Percentiles rank a stretch among this genome's conserved stretches.
Conservation (phyloP, 495 filamentous ascomycete species). For the Peziza echinospora region DNA sequence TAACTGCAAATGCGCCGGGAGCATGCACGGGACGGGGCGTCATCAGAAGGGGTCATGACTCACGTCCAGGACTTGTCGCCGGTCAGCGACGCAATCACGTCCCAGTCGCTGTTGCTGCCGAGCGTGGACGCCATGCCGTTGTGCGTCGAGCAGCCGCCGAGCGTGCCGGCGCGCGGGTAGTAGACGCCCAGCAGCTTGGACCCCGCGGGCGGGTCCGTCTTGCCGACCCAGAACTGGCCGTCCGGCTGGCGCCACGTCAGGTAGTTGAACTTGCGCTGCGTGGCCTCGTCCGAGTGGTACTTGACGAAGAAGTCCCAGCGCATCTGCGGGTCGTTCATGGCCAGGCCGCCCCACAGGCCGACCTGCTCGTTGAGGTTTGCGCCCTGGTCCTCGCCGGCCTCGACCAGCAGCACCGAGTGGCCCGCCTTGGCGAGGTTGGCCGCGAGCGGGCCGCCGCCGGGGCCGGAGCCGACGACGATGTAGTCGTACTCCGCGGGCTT, state of each 20-base stretch:
- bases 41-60: too few species aligned
- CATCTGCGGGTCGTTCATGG: not conserved
- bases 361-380: constrained; percentile 15
- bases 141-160: constrained; percentile 29
- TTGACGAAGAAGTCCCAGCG: not conserved
- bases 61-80: constrained; percentile 25
- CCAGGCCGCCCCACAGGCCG: not conserved
- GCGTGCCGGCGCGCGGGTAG: constrained; percentile 27
- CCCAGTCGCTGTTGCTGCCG: constrained; percentile 27
- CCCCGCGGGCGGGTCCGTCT: constrained; percentile 24
- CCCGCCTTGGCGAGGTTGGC: constrained; percentile 38
- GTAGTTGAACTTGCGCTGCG: constrained; percentile 12
- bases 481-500: constrained; percentile 20
- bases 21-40: not conserved
- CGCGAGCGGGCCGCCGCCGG: constrained; percentile 42
- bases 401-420: constrained; percentile 37
- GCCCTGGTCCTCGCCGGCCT: constrained; percentile 41
- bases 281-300: not conserved
- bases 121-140: constrained; percentile 25
- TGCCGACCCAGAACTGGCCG: constrained; percentile 28
- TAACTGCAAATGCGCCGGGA: too few species aligned
- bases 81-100: constrained; percentile 23
- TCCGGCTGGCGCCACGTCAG: constrained; percentile 25
- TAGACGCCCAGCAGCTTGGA: constrained; percentile 26
- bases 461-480: constrained; percentile 42